phyloP scores from a whole-genome alignment of 257 asterid species.

The Salvia hispanica region DNA sequence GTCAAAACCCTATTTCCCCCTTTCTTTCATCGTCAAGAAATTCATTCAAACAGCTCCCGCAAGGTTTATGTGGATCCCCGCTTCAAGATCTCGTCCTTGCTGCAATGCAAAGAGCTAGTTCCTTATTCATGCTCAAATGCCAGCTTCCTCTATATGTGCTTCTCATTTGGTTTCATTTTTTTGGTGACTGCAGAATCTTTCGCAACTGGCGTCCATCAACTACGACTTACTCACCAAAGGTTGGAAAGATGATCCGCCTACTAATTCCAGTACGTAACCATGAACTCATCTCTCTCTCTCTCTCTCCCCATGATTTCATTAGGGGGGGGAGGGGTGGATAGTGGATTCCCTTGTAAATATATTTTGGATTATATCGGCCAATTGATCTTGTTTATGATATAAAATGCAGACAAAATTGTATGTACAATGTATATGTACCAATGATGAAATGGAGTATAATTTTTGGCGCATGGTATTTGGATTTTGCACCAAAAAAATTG shows the following conservation, averaged over 20 bases:
- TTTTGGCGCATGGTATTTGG: slow-evolving; percentile 21
- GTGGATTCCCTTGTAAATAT: slow-evolving; percentile 50
- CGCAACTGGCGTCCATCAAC: slow-evolving; percentile 96
- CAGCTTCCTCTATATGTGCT: slow-evolving; percentile 7
- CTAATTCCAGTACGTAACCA: slow-evolving; percentile 51
- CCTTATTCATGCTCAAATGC: slow-evolving; percentile 3
- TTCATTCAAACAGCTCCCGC: background rate
- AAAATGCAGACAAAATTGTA: slow-evolving; percentile 9
- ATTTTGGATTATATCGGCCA: slow-evolving; percentile 20
- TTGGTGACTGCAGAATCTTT: slow-evolving; percentile 66
- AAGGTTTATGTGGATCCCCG: background rate
- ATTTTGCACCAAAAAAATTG: slow-evolving; percentile 1
- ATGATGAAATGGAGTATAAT: slow-evolving; percentile 4
- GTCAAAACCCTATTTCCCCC: background rate
- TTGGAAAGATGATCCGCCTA: slow-evolving; percentile 72
- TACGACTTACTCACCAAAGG: slow-evolving; percentile 90
- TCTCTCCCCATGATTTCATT: background rate
- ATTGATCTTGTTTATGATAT: slow-evolving; percentile 19
- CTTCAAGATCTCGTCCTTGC: slow-evolving; percentile 3
- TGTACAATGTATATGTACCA: slow-evolving; percentile 29
- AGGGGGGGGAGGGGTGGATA: too few species aligned
- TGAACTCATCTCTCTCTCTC: background rate
- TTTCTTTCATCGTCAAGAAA: background rate
- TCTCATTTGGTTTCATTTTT: slow-evolving; percentile 20
- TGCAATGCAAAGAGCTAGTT: background rate